phyloP scores from a whole-genome alignment of 225 moss, liverwort and hornwort species.

The Thuidium tamariscinum region DNA sequence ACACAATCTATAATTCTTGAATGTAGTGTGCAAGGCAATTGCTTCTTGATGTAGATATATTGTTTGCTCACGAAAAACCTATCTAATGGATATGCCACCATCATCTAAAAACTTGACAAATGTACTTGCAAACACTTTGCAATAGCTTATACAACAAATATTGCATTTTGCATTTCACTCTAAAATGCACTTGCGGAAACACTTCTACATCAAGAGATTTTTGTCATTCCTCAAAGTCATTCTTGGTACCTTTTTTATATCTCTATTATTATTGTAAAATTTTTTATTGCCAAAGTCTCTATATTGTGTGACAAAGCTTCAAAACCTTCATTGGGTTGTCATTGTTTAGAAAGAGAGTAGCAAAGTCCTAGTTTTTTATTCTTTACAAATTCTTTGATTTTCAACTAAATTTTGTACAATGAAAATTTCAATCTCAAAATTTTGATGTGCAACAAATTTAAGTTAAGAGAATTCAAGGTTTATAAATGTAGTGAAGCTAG shows the following conservation, averaged over 20 bases:
- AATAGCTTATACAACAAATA: accelerated
- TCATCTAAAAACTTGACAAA: neutral
- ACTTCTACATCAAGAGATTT: neutral
- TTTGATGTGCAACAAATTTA: neutral
- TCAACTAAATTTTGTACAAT: neutral
- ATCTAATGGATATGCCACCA: neutral
- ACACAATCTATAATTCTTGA: neutral
- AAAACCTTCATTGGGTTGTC: accelerated
- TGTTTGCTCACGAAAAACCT: neutral
- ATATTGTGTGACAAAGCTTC: accelerated
- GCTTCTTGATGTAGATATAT: neutral
- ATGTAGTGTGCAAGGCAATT: accelerated
- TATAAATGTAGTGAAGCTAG: neutral
- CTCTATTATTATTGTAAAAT: accelerated
- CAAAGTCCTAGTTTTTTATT: neutral
- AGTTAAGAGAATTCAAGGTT: neutral
- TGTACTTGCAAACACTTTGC: neutral
- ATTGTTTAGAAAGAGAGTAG: neutral
- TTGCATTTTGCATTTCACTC: neutral
- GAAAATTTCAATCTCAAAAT: neutral
- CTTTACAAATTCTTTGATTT: neutral
- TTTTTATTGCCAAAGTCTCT: neutral
- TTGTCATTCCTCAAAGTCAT: neutral
- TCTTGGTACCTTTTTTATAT: neutral
- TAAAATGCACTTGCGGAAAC: accelerated